phyloP scores from a whole-genome alignment of 2,329 filamentous ascomycete genomes.

The Dactylellina parvicollis region DNA sequence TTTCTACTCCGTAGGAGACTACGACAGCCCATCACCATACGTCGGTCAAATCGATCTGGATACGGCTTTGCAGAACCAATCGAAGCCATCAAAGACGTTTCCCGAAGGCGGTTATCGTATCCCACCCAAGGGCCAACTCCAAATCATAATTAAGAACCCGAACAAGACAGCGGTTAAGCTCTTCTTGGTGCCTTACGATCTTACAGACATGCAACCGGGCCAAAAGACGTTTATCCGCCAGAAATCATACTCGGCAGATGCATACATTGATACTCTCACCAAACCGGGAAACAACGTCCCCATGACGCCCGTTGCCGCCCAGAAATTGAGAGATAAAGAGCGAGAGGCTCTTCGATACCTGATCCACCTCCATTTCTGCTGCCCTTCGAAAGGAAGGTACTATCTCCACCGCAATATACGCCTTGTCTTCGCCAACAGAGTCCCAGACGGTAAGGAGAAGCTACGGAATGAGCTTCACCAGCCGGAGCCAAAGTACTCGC shows the following conservation, averaged over 20 bases:
- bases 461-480: slow-evolving; percentile 88
- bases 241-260: slow-evolving; percentile 82
- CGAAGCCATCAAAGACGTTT: slow-evolving; percentile 72
- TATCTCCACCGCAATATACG: slow-evolving; percentile 92
- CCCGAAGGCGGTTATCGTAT: slow-evolving; percentile 93
- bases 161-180: slow-evolving; percentile 98
- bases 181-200: slow-evolving; percentile 91
- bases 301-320: slow-evolving; percentile 49
- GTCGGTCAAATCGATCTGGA: slow-evolving; percentile 93
- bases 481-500: slow-evolving; percentile 85
- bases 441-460: slow-evolving; percentile 93
- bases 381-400: slow-evolving; percentile 80
- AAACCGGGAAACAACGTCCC: slow-evolving; percentile 58
- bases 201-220: slow-evolving; percentile 89
- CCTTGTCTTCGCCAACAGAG: slow-evolving; percentile 95
- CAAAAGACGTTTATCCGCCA: slow-evolving; percentile 97
- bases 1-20: slow-evolving; percentile 72
- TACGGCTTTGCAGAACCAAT: slow-evolving; percentile 70
- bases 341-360: slow-evolving; percentile 85
- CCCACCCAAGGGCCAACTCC: slow-evolving; percentile 89
- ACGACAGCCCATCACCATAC: slow-evolving; percentile 91
- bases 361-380: slow-evolving; percentile 92
- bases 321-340: slow-evolving; percentile 62
- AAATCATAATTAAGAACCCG: slow-evolving; percentile 97
- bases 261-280: slow-evolving; percentile 64